Percentiles rank a stretch among this genome's conserved stretches.
phyloP scores from a whole-genome alignment of 768 basidiomycete genomes.

The Collybia sordida region DNA sequence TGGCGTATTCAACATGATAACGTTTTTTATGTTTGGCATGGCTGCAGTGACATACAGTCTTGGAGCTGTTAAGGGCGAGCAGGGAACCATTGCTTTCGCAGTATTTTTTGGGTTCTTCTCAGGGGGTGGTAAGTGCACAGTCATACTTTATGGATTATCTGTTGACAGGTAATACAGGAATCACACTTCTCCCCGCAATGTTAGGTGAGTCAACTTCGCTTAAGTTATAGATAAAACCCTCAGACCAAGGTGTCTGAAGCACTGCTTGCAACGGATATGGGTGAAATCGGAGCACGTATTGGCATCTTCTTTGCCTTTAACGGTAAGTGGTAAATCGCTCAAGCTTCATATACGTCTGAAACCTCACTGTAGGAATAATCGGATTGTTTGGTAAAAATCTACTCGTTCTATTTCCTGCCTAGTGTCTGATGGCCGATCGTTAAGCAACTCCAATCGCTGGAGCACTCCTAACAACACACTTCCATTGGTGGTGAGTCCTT shows the following conservation, averaged over 20 bases:
- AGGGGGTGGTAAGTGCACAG: slow-evolving; percentile 32
- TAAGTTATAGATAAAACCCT: background rate
- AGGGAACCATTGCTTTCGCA: slow-evolving; percentile 37
- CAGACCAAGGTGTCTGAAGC: slow-evolving; percentile 13
- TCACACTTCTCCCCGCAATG: slow-evolving; percentile 24
- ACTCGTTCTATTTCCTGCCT: background rate
- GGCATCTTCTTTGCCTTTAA: slow-evolving; percentile 43
- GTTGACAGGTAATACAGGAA: background rate
- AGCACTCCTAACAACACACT: background rate
- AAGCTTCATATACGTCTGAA: background rate
- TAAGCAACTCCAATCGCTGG: slow-evolving; percentile 2
- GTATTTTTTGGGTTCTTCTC: slow-evolving; percentile 46
- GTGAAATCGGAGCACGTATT: slow-evolving; percentile 49
- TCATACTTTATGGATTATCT: background rate
- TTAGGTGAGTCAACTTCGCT: slow-evolving; percentile 20
- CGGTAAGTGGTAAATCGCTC: slow-evolving; percentile 23
- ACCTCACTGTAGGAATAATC: slow-evolving; percentile 16
- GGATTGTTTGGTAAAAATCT: slow-evolving; percentile 35
- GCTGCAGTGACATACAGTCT: slow-evolving; percentile 39
- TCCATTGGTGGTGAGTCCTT: slow-evolving; percentile 12
- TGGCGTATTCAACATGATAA: slow-evolving; percentile 44
- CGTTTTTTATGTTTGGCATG: slow-evolving; percentile 30
- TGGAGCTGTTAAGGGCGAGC: slow-evolving; percentile 32
- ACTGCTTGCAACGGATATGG: slow-evolving; percentile 34
- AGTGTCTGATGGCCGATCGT: background rate